These are phyloP conservation scores for Boletus rubropictus DNA, from an alignment of 768 basidiomycete genomes.

Conservation along the genomic window DNA sequence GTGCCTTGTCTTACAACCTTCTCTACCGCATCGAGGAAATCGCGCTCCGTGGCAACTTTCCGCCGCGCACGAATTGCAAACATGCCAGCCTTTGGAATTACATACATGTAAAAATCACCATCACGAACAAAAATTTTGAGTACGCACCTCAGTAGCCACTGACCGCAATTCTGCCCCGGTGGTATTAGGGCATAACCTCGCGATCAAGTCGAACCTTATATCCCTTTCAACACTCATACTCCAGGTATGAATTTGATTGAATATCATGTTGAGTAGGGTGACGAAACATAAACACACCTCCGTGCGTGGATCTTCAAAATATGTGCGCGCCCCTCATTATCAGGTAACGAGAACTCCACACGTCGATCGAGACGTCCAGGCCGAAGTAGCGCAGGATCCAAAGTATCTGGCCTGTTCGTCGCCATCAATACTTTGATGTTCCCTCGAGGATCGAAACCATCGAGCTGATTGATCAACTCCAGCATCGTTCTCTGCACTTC, in stretches of 20 bases:
- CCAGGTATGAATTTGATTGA: neutral
- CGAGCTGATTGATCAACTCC: conserved; percentile 97
- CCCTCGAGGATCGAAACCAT: conserved; percentile 98
- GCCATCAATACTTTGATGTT: conserved; percentile 99
- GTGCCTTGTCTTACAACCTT: conserved; percentile 97
- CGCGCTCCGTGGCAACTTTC: conserved; percentile 95
- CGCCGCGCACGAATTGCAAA: conserved; percentile 95
- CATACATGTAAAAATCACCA: conserved; percentile 86
- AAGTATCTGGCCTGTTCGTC: conserved; percentile 97
- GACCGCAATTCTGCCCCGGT: conserved; percentile 97
- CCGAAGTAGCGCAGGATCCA: conserved; percentile 92
- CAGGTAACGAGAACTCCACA: conserved; percentile 94
- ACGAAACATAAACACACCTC: conserved; percentile 48
- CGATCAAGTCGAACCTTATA: conserved; percentile 96
- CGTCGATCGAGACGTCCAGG: conserved; percentile 95
- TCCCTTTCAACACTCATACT: conserved; percentile 98
- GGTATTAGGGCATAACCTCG: conserved; percentile 93
- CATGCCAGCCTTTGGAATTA: conserved; percentile 90
- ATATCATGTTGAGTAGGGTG: neutral
- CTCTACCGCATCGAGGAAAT: conserved; percentile 97
- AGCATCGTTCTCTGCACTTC: conserved; percentile 99
- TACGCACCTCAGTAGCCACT: conserved; percentile 85
- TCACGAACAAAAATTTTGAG: conserved; percentile 15
- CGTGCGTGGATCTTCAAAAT: conserved; percentile 95
- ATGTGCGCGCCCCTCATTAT: conserved; percentile 93